Base-by-base conservation (phyloP, 768 basidiomycete species). In the Termitomyces titanicus region DNA sequence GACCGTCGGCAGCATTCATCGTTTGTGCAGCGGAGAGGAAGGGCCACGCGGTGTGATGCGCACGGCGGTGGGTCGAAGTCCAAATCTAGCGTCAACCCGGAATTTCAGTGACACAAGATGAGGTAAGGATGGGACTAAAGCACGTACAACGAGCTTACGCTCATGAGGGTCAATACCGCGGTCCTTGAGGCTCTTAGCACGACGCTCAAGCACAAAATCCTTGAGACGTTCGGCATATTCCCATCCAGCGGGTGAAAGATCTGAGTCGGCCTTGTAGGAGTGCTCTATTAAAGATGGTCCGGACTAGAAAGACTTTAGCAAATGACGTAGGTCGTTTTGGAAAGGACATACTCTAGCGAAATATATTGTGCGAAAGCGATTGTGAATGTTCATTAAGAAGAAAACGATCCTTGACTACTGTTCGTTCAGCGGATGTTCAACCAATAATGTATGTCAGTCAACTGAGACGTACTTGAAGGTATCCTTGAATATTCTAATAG, bases 361-460 rank as follows among this genome's bases (percentile, higher is more conserved):
- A 70, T 95, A 98, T 59, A 99, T 99, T 45, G 88, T 94, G 20
- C 96, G 80, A 67, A 86, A 90, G 59, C 82, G 80, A 65, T 94
- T 98, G 72, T 99, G 96, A 46, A 99, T 98, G 69, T 99, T 99
- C 97, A 98, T 98, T 43, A 99, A 78, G 79, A 97, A 98, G 79
- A 98, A 99, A 24, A 98, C 92, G 56, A 98, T 94, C 56, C 96
- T 78, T 2, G 93, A 93, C 86, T 98, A 51, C 15, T 29, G 31
- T 29, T 13, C 50, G 48, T 49, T 61, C 7, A 62, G 55, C 6
- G 46, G 20, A 10, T 55, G 43, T 20, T 47, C 25, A 29, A 42
- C 17, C 33, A 35, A n/a, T 25, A 9, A 6, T 7, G 1, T 12
- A 37, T 33, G n/a, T n/a, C n/a, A n/a, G 25, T 27, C 25, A 45